Conservation (phyloP, 345 rosid genomes). For the Angophora floribunda region DNA sequence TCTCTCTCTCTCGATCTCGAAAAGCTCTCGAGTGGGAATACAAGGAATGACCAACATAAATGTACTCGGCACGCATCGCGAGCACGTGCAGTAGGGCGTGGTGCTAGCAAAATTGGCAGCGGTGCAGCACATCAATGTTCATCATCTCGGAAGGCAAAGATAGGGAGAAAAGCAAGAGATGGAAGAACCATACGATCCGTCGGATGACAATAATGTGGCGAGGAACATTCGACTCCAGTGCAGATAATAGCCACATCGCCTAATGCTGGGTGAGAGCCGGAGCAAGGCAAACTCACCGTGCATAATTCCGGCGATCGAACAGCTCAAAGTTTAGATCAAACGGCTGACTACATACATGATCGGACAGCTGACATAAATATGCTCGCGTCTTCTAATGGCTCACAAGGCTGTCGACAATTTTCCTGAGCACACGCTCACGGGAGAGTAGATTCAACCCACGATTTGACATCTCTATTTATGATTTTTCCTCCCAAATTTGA, state of each 20-base stretch:
- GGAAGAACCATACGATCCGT: background rate
- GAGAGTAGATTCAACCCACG: background rate
- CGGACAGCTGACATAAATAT: background rate
- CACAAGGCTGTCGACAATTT: background rate
- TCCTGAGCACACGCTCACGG: background rate
- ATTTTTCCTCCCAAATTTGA: background rate
- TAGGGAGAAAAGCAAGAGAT: background rate
- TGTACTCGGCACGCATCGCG: background rate
- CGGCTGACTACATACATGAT: background rate
- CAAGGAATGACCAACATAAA: background rate
- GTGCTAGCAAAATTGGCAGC: background rate
- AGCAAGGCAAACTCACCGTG: background rate
- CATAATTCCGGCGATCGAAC: background rate
- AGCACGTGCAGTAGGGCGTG: background rate
- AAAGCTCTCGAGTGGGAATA: background rate
- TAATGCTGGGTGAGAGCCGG: too few relatives aligned
- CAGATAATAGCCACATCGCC: background rate
- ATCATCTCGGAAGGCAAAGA: background rate
- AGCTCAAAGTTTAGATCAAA: background rate
- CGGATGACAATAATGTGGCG: background rate
- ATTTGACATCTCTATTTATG: background rate
- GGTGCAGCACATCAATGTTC: background rate
- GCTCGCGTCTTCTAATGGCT: background rate
- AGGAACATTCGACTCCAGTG: background rate
- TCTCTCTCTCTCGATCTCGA: background rate